Conservation (phyloP, 768 basidiomycete genomes). For the Tulasnella calospora region DNA sequence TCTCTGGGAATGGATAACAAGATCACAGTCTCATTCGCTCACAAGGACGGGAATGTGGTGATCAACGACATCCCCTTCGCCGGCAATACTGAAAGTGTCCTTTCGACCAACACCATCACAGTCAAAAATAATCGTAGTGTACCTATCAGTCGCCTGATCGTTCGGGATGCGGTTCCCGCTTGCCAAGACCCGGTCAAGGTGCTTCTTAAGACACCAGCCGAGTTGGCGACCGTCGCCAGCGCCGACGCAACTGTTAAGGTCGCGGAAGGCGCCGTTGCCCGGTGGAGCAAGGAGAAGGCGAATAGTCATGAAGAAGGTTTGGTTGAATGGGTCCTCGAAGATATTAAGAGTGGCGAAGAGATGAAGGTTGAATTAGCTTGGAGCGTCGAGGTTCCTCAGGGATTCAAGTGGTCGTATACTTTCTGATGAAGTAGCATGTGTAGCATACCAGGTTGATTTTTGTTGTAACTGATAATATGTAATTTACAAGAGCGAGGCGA, state of each 20-base stretch:
- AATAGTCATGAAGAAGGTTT: constrained; percentile 20
- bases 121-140: constrained; percentile 29
- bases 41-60: constrained; percentile 22
- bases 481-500: neutral
- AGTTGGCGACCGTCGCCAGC: constrained; percentile 15
- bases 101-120: constrained; percentile 28
- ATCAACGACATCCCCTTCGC: constrained; percentile 20
- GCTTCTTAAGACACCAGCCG: constrained; percentile 8
- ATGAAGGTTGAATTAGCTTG: constrained; percentile 16
- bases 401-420: constrained; percentile 13
- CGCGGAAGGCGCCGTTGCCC: neutral
- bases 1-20: constrained; percentile 46
- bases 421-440: neutral
- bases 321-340: constrained; percentile 14
- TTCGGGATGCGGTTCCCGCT: constrained; percentile 35
- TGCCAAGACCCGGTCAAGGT: constrained; percentile 25
- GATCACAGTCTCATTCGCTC: constrained; percentile 36
- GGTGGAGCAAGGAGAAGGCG: constrained; percentile 12
- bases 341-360: constrained; percentile 4
- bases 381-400: constrained; percentile 17
- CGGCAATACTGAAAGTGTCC: constrained; percentile 20
- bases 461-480: neutral
- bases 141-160: constrained; percentile 28
- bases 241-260: constrained; percentile 13
- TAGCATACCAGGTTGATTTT: neutral